Percentiles rank a stretch among this genome's conserved stretches.
Evolutionary conservation across 371 early-diverging fungal species (phyloP).

Genomic region (Basidiobolus meristosporus): DNA sequence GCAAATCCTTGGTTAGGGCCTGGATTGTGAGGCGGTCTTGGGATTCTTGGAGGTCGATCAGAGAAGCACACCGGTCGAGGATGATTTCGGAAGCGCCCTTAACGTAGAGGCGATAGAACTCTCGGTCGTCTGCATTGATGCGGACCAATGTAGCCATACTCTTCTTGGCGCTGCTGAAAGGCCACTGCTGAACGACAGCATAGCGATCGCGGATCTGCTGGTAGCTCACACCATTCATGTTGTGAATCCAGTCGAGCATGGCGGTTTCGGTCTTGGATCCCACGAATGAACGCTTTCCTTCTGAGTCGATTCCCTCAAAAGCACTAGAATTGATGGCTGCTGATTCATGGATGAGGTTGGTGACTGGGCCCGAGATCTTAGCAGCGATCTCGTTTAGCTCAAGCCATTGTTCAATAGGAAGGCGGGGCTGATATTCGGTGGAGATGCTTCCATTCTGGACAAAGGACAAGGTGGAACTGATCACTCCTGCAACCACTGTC

Average conservation of each 20-base stretch:
- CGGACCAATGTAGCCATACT: constrained; percentile 67
- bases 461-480: constrained; percentile 7
- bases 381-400: constrained; percentile 9
- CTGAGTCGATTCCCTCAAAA: constrained; percentile 38
- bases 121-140: constrained; percentile 9
- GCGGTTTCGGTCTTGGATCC: constrained; percentile 78
- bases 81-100: constrained; percentile 82
- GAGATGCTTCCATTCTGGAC: constrained; percentile 2
- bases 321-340: constrained; percentile 67
- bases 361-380: constrained; percentile 17
- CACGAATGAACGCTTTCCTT: constrained; percentile 25
- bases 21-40: not conserved
- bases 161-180: constrained; percentile 73
- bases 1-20: constrained; percentile 18
- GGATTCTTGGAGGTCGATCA: not conserved
- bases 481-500: constrained; percentile 56
- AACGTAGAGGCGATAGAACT: constrained; percentile 36
- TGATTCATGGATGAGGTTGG: constrained; percentile 30
- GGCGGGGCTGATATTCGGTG: constrained; percentile 9
- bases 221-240: constrained; percentile 23
- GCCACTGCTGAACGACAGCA: constrained; percentile 33
- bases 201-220: constrained; percentile 19
- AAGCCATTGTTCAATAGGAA: constrained; percentile 5
- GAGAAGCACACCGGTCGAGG: constrained; percentile 9
- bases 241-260: constrained; percentile 34